Evolutionary conservation across 2,329 filamentous ascomycete species (phyloP), one percentile per base, ranked within the genome.

Genomic region (Trichoderma sp.): DNA sequence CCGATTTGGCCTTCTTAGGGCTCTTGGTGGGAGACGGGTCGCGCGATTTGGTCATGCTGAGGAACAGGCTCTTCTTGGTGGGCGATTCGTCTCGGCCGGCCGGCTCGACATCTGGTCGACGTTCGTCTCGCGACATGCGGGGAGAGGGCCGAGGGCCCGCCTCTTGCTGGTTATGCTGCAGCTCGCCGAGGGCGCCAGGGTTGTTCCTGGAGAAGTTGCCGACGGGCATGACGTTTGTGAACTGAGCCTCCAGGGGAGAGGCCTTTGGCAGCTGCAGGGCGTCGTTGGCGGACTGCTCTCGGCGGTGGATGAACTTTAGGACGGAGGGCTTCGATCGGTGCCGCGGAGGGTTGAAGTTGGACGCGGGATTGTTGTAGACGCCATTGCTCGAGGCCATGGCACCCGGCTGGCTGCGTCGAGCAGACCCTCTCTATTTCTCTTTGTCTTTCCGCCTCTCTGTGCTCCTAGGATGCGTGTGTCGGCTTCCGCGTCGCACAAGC

Each of bases 1-100:
- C 86, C 0, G 94, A 97, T 78, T 94, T 66, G 42, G 87, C 87
- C 82, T 94, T 96, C 75, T 90, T 90, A 29, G 88, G 87, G 75
- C 90, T 91, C 68, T 83, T 84, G 12, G 83, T 83, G 15, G 85
- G 84, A 48, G 86, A 85, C 27, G 79, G 72, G 61, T 85, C 84
- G 69, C 79, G 77, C 42, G 78, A 78, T 71, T 82, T 82, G 67
- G 80, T 78, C 27, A 74, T 71, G 65, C 60, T 68, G 32, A 65
- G 32, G 35, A 69, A 60, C 37, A 65, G 19, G 37, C 57, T 58
- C 39, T 54, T 81, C 74, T 85, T 85, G 64, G 80, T 80, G 19
- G 84, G 78, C 15, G 81, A 82, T 69, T 73, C 76, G 63, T 81
- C 81, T 67, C 77, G 77, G 25, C 76, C 77, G 53, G 60, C 53